A percentile compares a stretch with the other conserved stretches of the same genome.
Evolutionary conservation across 2,329 filamentous ascomycete species (phyloP).

Genomic region (Pseudocercospora cruenta): DNA sequence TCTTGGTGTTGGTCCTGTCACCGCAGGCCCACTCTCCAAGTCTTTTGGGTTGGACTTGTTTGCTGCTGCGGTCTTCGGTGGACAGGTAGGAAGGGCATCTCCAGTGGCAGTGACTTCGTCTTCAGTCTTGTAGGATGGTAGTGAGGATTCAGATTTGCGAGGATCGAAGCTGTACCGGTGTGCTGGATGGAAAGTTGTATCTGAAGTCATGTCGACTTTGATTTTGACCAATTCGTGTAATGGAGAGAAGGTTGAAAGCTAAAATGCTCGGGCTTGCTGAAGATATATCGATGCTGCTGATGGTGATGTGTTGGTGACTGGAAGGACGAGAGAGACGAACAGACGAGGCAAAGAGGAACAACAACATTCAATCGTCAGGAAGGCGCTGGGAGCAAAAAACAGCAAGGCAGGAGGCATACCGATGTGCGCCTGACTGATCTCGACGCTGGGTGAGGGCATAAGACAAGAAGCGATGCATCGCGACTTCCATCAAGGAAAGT

Average conservation of each 20-base stretch:
- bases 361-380: neutral
- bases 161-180: neutral
- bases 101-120: neutral
- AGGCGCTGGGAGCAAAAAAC: neutral
- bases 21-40: neutral
- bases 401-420: too few species aligned
- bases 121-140: neutral
- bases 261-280: neutral
- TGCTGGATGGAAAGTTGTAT: neutral
- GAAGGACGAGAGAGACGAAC: too few species aligned
- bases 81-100: neutral
- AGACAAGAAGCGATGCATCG: neutral
- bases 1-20: too few species aligned
- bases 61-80: neutral
- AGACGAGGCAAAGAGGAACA: too few species aligned
- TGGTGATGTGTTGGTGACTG: neutral
- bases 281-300: neutral
- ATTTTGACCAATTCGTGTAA: neutral
- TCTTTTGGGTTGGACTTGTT: neutral
- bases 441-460: neutral
- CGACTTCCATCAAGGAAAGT: constrained; percentile 1
- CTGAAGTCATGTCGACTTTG: neutral
- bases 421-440: neutral
- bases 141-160: neutral
- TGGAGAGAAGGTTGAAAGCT: neutral